Conservation (phyloP, 805 yeast genomes). For the Spathaspora arborariae region DNA sequence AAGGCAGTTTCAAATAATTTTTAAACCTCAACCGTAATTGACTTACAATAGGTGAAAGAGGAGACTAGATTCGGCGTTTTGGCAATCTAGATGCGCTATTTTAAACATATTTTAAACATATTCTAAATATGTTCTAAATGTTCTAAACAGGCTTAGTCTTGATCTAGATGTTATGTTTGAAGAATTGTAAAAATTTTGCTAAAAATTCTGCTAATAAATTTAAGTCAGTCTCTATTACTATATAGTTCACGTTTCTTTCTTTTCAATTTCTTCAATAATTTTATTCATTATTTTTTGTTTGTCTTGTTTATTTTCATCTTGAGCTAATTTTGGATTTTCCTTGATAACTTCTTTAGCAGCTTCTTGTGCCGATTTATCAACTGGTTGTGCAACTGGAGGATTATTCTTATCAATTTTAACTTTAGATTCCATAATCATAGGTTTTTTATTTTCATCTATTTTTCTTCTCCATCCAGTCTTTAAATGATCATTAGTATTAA, state of each 20-base stretch:
- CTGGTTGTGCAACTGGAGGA: constrained; percentile 41
- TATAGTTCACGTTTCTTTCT: neutral
- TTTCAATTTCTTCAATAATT: constrained; percentile 12
- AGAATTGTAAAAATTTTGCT: too few species aligned
- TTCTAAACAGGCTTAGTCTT: too few species aligned
- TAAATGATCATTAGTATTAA: constrained; percentile 48
- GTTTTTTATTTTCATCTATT: constrained; percentile 15
- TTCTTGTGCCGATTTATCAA: constrained; percentile 32
- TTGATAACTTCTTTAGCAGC: constrained; percentile 31
- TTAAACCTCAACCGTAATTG: neutral
- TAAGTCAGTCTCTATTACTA: neutral
- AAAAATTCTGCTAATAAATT: too few species aligned
- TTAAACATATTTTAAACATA: too few species aligned
- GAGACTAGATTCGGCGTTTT: neutral
- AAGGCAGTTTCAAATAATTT: neutral
- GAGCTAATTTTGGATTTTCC: constrained; percentile 28
- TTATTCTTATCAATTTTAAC: constrained; percentile 22
- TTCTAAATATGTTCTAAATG: too few species aligned
- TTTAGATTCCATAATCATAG: constrained; percentile 13
- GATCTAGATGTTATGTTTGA: too few species aligned
- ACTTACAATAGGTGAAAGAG: neutral
- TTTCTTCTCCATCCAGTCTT: constrained; percentile 60
- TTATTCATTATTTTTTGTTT: constrained; percentile 22
- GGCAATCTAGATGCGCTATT: too few species aligned
- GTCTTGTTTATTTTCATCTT: constrained; percentile 24